Evolutionary conservation across 805 yeast species (phyloP), one percentile per base, ranked within the genome.

Genomic region (Jamesozyma piceae): DNA sequence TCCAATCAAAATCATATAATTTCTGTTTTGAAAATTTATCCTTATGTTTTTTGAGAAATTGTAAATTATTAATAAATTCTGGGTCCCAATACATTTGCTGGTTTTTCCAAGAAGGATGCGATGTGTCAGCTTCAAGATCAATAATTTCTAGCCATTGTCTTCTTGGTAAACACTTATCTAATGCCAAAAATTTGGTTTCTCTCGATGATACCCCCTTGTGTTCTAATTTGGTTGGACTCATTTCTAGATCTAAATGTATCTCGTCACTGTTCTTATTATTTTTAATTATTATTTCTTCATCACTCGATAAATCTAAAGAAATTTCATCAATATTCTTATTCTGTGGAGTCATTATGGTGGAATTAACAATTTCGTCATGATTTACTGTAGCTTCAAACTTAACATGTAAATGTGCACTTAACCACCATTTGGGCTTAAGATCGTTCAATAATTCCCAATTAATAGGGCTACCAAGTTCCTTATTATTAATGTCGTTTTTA

Each of bases 371-470:
- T 8, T 22, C 14, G 17, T 29, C 37, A 55, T 74, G 77, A 1
- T 54, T 45, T 1, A 79, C 74, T 0, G 45, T 47, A 0, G 95
- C 96, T 5, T 66, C 68, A 54, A 74, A 92, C 42, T 65, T 66
- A 2, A 81, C 87, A 60, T 92, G 98, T 43, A 92, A 61, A 65
- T 92, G 98, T 10, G 94, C 94, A 51, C 92, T 77, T 46, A 85
- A 75, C 98, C 97, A 92, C 58, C 74, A 68, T 15, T 60, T 48
- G 0, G 97, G 97, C 51, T 64, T 68, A 42, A 86, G 48, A 14
- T 56, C 52, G 20, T 67, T 52, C 49, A 92, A 61, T 14, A 87
- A 57, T 18, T 66, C 64, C 67, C 74, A 69, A 38, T 77, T 75
- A 6, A 81, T 68, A 0, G 89, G 86, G 15, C 82, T 82, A 0